These are phyloP conservation scores for Phytophthora uliginosa DNA, from an alignment of 352 stramenopile species.

Conservation along the genomic window DNA sequence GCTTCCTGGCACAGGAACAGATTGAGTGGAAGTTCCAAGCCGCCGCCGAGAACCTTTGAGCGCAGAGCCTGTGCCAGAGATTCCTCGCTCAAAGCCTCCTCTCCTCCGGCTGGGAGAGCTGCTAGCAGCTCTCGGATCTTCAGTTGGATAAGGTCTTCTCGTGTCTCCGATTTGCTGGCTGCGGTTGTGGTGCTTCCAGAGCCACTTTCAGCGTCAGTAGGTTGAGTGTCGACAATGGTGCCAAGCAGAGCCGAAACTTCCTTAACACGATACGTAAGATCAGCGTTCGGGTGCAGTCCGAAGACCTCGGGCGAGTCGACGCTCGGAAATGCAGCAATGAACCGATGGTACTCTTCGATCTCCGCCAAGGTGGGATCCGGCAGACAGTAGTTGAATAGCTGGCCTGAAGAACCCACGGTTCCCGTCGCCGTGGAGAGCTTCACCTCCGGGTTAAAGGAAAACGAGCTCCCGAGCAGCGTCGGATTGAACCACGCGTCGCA, in stretches of 20 bases:
- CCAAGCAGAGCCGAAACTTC: constrained; percentile 71
- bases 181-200: constrained; percentile 11
- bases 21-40: constrained; percentile 80
- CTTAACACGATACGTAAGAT: constrained; percentile 85
- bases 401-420: constrained; percentile 10
- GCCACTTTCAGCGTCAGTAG: constrained; percentile 50
- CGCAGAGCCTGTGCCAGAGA: constrained; percentile 42
- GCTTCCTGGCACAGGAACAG: constrained; percentile 84
- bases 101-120: constrained; percentile 57
- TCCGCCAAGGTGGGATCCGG: constrained; percentile 56
- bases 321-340: constrained; percentile 69
- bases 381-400: constrained; percentile 67
- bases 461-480: constrained; percentile 61
- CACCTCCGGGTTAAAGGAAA: constrained; percentile 79
- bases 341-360: constrained; percentile 74
- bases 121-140: constrained; percentile 68
- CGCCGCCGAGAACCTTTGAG: constrained; percentile 60
- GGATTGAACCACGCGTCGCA: constrained; percentile 82
- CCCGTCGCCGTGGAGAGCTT: constrained; percentile 40
- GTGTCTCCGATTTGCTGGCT: constrained; percentile 43
- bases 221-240: constrained; percentile 77
- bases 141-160: constrained; percentile 69
- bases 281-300: constrained; percentile 81
- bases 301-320: constrained; percentile 87
- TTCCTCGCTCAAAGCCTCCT: constrained; percentile 55